A percentile compares a stretch with the other conserved stretches of the same genome.
phyloP scores from a whole-genome alignment of 208 protist genomes.

The Naegleria gruberi region DNA sequence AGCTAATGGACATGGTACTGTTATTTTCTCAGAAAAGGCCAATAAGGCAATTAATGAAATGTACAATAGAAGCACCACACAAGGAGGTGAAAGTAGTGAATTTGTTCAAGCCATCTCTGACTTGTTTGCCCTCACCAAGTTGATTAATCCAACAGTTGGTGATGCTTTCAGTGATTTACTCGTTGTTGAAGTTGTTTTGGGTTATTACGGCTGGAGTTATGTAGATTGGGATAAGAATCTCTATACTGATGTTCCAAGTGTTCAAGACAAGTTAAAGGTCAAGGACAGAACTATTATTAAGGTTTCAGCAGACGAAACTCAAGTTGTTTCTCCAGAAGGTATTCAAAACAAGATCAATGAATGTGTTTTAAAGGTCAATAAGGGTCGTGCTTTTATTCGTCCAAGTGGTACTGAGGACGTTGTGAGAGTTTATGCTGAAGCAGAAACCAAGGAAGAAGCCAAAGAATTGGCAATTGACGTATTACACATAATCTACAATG shows the following conservation, averaged over 20 bases:
- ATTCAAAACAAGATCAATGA: background rate
- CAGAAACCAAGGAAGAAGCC: background rate
- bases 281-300: constrained; percentile 18
- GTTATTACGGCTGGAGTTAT: background rate
- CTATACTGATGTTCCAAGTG: constrained; percentile 30
- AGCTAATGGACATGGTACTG: constrained; percentile 88
- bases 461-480: background rate
- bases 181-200: background rate
- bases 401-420: constrained; percentile 86
- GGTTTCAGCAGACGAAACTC: background rate
- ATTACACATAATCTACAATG: background rate
- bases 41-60: background rate
- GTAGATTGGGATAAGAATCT: constrained; percentile 12
- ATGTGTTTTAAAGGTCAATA: background rate
- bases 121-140: background rate
- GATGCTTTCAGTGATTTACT: constrained; percentile 22
- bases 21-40: constrained; percentile 54
- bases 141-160: constrained; percentile 7
- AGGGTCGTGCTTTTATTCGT: constrained; percentile 62
- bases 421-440: constrained; percentile 75
- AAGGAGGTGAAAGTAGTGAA: background rate
- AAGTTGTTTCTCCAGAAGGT: background rate
- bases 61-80: background rate
- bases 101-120: background rate
- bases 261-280: constrained; percentile 15